phyloP scores from a whole-genome alignment of 371 early-diverging fungal species.

The Zopfochytrium polystomum region DNA sequence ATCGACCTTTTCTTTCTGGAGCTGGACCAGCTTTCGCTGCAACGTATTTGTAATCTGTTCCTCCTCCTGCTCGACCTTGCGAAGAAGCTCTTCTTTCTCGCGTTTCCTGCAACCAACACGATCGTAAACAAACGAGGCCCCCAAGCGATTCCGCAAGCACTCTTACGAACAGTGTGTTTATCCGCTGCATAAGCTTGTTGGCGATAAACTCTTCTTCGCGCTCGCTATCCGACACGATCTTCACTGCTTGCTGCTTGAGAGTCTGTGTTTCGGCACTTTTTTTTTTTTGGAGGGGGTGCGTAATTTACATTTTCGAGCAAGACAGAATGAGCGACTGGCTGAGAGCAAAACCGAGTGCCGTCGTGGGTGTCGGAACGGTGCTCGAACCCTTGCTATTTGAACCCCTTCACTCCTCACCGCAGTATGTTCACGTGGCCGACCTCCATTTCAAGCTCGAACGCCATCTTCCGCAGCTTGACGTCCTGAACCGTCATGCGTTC shows the following conservation, averaged over 20 bases:
- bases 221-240: slow-evolving; percentile 35
- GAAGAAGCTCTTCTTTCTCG: slow-evolving; percentile 40
- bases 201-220: slow-evolving; percentile 39
- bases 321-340: neutral
- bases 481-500: slow-evolving; percentile 21
- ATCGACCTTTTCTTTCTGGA: slow-evolving; percentile 43
- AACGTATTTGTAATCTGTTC: slow-evolving; percentile 39
- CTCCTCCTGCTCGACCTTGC: slow-evolving; percentile 41
- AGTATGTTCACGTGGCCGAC: slow-evolving; percentile 38
- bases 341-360: neutral
- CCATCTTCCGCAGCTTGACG: slow-evolving; percentile 29
- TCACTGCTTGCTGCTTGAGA: slow-evolving; percentile 33
- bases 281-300: neutral
- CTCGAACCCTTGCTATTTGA: no score
- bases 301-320: neutral
- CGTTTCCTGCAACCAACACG: slow-evolving; percentile 18
- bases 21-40: slow-evolving; percentile 34
- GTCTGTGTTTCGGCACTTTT: slow-evolving; percentile 37
- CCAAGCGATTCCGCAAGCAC: neutral
- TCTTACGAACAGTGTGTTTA: slow-evolving; percentile 22
- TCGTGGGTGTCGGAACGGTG: neutral
- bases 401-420: slow-evolving; percentile 20
- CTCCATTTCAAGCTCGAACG: slow-evolving; percentile 41
- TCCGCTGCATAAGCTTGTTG: slow-evolving; percentile 38
- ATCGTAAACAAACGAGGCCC: neutral